A percentile compares a stretch with the other conserved stretches of the same genome.
Conservation (phyloP, 2,329 filamentous ascomycete genomes). For the Ceratocystis ficicola region DNA sequence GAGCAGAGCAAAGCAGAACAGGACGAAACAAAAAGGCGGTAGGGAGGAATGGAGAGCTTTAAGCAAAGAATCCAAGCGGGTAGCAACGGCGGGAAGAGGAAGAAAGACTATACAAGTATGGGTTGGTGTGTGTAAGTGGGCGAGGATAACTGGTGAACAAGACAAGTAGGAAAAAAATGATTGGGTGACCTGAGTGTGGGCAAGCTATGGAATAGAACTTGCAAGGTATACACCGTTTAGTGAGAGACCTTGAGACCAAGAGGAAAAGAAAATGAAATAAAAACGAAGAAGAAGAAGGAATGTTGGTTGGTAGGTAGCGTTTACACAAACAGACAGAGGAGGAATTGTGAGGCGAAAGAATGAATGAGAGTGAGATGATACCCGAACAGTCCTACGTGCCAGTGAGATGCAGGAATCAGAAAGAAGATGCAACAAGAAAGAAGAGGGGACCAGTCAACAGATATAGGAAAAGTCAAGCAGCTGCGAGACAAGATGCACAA, state of each 20-base stretch:
- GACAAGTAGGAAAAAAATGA: too few species aligned
- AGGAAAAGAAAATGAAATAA: slow-evolving; percentile 8
- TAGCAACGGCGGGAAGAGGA: not conserved
- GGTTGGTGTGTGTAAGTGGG: not conserved
- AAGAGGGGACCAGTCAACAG: slow-evolving; percentile 13
- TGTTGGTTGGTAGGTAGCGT: slow-evolving; percentile 6
- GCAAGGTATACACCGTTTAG: not conserved
- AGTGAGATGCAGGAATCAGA: slow-evolving; percentile 16
- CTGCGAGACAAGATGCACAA: slow-evolving; percentile 4
- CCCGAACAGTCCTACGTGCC: slow-evolving; percentile 16
- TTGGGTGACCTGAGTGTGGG: not conserved
- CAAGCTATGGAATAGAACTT: not conserved
- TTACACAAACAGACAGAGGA: slow-evolving; percentile 1
- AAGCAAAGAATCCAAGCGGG: not conserved
- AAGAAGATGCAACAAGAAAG: not conserved
- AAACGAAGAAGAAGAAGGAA: slow-evolving; percentile 12
- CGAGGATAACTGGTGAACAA: not conserved
- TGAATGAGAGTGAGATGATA: slow-evolving; percentile 16
- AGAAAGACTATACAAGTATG: not conserved
- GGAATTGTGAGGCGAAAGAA: slow-evolving; percentile 16
- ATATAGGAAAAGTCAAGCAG: slow-evolving; percentile 15
- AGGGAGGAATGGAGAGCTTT: slow-evolving; percentile 10
- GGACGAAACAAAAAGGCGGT: slow-evolving; percentile 5
- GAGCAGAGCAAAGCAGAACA: not conserved
- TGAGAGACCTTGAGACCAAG: not conserved